A percentile compares a stretch with the other conserved stretches of the same genome.
phyloP scores from a whole-genome alignment of 1,284 basidiomycete genomes.

The Porogramme epimiltina region DNA sequence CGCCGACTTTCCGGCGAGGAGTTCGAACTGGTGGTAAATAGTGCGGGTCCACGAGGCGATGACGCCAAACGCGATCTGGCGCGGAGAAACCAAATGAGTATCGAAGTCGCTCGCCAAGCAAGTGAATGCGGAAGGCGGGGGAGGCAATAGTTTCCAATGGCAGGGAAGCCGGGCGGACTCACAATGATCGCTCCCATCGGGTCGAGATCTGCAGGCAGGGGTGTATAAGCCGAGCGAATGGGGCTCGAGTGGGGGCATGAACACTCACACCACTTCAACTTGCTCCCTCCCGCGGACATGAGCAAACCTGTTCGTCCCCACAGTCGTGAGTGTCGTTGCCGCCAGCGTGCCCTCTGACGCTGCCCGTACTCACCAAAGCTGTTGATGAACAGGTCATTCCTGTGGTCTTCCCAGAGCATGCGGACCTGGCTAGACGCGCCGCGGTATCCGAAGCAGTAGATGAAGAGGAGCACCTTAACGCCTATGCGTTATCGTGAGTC shows the following conservation, averaged over 20 bases:
- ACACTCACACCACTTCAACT: conserved; percentile 78
- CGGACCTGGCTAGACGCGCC: conserved; percentile 87
- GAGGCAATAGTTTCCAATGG: not conserved
- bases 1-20: conserved; percentile 90
- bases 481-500: conserved; percentile 42
- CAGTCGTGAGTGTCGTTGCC: not conserved
- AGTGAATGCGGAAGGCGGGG: not conserved
- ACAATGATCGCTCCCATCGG: conserved; percentile 81
- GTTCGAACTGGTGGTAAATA: conserved; percentile 80
- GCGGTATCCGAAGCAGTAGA: conserved; percentile 84
- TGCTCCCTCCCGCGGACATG: conserved; percentile 90
- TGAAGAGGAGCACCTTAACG: conserved; percentile 84
- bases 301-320: conserved; percentile 65
- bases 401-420: conserved; percentile 94
- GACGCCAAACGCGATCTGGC: conserved; percentile 77
- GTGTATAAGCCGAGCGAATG: not conserved
- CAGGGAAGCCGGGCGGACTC: conserved; percentile 28
- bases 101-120: not conserved
- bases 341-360: not conserved
- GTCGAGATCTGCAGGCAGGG: conserved; percentile 61
- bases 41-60: conserved; percentile 83
- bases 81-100: not conserved
- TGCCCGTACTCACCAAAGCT: conserved; percentile 57
- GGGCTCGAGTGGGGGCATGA: not conserved
- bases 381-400: conserved; percentile 89